Conservation (phyloP, 805 yeast species). For the Metschnikowia gruessii region DNA sequence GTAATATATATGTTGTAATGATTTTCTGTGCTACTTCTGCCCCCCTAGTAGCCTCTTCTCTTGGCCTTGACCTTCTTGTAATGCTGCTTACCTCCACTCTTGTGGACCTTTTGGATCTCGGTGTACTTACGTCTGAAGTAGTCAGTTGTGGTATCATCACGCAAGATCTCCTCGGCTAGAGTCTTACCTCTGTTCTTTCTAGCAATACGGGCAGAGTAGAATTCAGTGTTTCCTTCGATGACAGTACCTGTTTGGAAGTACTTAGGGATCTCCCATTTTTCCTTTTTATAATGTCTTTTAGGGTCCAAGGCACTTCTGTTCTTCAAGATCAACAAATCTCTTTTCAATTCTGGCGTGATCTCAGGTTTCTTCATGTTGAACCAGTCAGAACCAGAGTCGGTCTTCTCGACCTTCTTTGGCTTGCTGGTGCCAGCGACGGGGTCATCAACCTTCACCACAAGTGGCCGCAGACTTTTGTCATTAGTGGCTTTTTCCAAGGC, state of each 20-base stretch:
- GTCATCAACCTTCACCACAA: constrained; percentile 30
- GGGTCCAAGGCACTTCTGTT: constrained; percentile 93
- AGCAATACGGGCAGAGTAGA: constrained; percentile 61
- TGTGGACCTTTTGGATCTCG: constrained; percentile 67
- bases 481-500: constrained; percentile 14
- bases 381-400: constrained; percentile 20
- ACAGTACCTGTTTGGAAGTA: constrained; percentile 88
- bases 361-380: constrained; percentile 21
- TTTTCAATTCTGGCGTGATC: constrained; percentile 50
- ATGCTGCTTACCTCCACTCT: constrained; percentile 64
- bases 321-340: constrained; percentile 75
- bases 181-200: constrained; percentile 73
- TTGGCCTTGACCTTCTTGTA: constrained; percentile 60
- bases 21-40: no score
- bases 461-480: constrained; percentile 14
- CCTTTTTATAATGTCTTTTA: constrained; percentile 90
- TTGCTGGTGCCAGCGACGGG: constrained; percentile 25
- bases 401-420: constrained; percentile 15
- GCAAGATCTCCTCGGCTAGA: constrained; percentile 77
- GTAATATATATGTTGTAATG: no score
- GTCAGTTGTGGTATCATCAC: constrained; percentile 62
- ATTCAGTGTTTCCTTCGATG: constrained; percentile 78
- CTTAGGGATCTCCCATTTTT: constrained; percentile 72
- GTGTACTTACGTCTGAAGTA: constrained; percentile 83
- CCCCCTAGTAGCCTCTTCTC: constrained; percentile 48